Evolutionary conservation across 2,329 filamentous ascomycete genomes (phyloP).

Genomic region (Calycina marina): DNA sequence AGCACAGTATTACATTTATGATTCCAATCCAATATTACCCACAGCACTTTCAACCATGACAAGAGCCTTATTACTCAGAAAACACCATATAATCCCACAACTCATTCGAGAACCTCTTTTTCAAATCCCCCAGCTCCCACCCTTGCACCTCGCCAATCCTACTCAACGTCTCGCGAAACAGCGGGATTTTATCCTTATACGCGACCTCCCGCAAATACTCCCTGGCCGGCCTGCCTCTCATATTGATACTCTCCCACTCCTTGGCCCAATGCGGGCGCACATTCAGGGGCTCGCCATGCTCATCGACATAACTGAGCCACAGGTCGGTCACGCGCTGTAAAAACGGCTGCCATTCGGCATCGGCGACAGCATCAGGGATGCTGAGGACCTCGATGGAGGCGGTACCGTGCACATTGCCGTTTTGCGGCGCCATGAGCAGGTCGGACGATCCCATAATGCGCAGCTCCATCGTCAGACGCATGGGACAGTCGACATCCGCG

Average conservation of each 20-base stretch:
- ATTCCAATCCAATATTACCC: no score
- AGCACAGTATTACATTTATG: no score
- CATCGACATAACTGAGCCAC: slow-evolving; percentile 26
- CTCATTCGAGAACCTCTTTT: slow-evolving; percentile 28
- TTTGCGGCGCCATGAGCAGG: slow-evolving; percentile 30
- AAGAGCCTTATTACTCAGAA: slow-evolving; percentile 2
- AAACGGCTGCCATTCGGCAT: slow-evolving; percentile 27
- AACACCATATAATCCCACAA: slow-evolving; percentile 23
- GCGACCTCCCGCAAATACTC: slow-evolving; percentile 25
- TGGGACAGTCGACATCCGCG: slow-evolving; percentile 23
- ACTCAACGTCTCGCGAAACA: slow-evolving; percentile 23
- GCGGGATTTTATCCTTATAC: slow-evolving; percentile 25
- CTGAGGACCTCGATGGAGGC: slow-evolving; percentile 30
- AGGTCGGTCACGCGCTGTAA: slow-evolving; percentile 27
- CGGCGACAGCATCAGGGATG: slow-evolving; percentile 25
- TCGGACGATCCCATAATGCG: slow-evolving; percentile 29
- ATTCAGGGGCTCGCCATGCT: slow-evolving; percentile 19
- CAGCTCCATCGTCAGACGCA: slow-evolving; percentile 30
- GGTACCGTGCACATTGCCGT: slow-evolving; percentile 27
- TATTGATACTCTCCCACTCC: slow-evolving; percentile 26
- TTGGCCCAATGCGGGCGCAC: slow-evolving; percentile 33
- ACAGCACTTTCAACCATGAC: no score
- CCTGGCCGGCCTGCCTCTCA: slow-evolving; percentile 20
- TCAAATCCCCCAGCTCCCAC: slow-evolving; percentile 26
- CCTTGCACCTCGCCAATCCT: slow-evolving; percentile 26